Conservation (phyloP, 192 early-diverging fungal genomes). For the Podila epigama region DNA sequence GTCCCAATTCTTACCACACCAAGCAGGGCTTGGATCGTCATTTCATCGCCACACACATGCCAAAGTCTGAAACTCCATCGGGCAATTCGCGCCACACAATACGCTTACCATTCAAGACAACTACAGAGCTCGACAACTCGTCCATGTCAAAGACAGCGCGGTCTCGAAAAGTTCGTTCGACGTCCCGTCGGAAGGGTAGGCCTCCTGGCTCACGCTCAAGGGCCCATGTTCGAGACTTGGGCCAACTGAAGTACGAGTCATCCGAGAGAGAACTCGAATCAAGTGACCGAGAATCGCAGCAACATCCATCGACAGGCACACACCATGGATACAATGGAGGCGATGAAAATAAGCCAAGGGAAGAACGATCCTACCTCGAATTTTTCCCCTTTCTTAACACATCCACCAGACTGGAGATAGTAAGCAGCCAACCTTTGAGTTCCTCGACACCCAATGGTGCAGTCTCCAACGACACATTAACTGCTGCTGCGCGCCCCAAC, state of each 20-base stretch:
- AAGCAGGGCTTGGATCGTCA: slow-evolving; percentile 48
- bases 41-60: slow-evolving; percentile 31
- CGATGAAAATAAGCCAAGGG: slow-evolving; percentile 70
- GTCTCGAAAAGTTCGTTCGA: slow-evolving; percentile 2
- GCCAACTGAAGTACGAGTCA: slow-evolving; percentile 8
- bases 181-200: slow-evolving; percentile 31
- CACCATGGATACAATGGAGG: slow-evolving; percentile 31
- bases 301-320: neutral
- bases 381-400: slow-evolving; percentile 84
- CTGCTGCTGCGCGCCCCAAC: too few relatives aligned
- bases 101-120: neutral
- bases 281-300: neutral
- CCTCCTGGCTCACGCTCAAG: slow-evolving; percentile 24
- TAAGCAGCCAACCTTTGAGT: slow-evolving; percentile 13
- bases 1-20: slow-evolving; percentile 38
- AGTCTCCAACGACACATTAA: neutral
- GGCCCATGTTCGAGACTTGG: neutral
- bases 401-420: slow-evolving; percentile 52
- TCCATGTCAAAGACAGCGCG: neutral
- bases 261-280: neutral
- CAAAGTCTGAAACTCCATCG: neutral
- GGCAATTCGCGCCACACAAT: neutral
- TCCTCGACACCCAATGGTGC: neutral
- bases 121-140: neutral
- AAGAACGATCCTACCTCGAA: slow-evolving; percentile 84